Base-by-base conservation (phyloP, 164 flowering plant genomes). In the Liquidambar formosana region DNA sequence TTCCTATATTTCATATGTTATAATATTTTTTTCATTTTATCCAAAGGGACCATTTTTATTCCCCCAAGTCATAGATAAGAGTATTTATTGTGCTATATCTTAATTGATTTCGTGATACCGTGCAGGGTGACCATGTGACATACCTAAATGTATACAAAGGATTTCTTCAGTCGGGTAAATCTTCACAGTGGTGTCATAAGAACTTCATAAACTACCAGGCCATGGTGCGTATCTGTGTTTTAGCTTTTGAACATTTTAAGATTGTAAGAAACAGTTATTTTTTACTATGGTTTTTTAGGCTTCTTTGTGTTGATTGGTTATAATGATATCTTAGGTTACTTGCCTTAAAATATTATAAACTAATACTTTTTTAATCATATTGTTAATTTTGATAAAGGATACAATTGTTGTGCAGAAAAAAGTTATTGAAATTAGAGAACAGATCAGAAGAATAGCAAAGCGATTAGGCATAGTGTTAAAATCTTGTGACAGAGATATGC, bases 111-210 rank as follows among this genome's bases (percentile, higher is more conserved):
- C 1, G 14, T 59, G 21, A 19, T 53, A 18, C n/a, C 70, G 14
- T 83, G 79, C 93, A 93, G 99, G 99, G 98, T 61, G 98, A 93
- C 72, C 98, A 91, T 78, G 93, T 96, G 51, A 90, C 97, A 0
- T 96, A 84, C 83, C 84, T 96, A 53, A 96, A 93, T 79, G 84
- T 93, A 14, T 96, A 93, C 79, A 90, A 89, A 76, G 98, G 94
- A 66, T 96, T 88, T 81, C 80, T 88, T 62, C 88, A 85, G 71
- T 90, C 96, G 69, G 85, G 89, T 46, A 93, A 87, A 92, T 96
- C 98, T 73, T 83, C 98, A 23, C 94, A 86, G 60, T 96, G 98
- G 98, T 96, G 99, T 76, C 85, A 96, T 72, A 90, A 80, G 78
- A 96, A 96, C 82, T 92, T 75, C 61, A 52, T 96, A 46, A 96